Percentiles rank a stretch among this genome's conserved stretches.
These are phyloP conservation scores for Crithidia bombi DNA, from an alignment of 208 protist genomes.

Conservation along the genomic window DNA sequence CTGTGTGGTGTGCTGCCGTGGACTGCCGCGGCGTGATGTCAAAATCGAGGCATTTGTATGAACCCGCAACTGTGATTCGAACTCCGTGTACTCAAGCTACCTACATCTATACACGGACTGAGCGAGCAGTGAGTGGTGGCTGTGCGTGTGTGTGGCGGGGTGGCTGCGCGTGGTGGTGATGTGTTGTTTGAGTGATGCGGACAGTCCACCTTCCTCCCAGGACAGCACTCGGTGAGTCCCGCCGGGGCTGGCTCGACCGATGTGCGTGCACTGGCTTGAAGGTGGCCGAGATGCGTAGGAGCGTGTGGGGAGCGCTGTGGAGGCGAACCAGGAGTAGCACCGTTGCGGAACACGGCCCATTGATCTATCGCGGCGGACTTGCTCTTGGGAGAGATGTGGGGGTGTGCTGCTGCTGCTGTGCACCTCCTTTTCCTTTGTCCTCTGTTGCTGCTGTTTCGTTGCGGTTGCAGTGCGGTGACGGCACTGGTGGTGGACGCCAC, in stretches of 20 bases:
- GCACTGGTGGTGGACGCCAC: not conserved
- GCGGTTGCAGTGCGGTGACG: not conserved
- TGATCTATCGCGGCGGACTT: conserved; percentile 31
- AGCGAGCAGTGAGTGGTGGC: not conserved
- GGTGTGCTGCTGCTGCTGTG: conserved; percentile 4
- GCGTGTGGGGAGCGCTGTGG: not conserved
- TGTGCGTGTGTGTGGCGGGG: not conserved
- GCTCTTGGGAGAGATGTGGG: conserved; percentile 19
- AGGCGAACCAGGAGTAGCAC: conserved; percentile 31
- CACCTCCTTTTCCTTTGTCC: not conserved
- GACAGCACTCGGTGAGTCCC: too few relatives aligned
- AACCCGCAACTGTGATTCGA: conserved; percentile 55
- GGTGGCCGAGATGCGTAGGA: conserved; percentile 5
- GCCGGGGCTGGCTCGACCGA: not conserved
- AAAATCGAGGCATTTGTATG: conserved; percentile 68
- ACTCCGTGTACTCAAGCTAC: conserved; percentile 59
- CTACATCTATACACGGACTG: conserved; percentile 54
- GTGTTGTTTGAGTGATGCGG: not conserved
- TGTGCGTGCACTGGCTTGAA: conserved; percentile 9
- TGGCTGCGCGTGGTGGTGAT: not conserved
- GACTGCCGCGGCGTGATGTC: conserved; percentile 1
- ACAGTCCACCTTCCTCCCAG: too few relatives aligned
- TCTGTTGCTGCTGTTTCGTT: not conserved
- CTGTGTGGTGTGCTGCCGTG: conserved; percentile 4
- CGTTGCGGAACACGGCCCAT: conserved; percentile 29